Percentiles rank a stretch among this genome's conserved stretches.
phyloP scores from a whole-genome alignment of 2,329 filamentous ascomycete species.

The Didymellaceae sp. region DNA sequence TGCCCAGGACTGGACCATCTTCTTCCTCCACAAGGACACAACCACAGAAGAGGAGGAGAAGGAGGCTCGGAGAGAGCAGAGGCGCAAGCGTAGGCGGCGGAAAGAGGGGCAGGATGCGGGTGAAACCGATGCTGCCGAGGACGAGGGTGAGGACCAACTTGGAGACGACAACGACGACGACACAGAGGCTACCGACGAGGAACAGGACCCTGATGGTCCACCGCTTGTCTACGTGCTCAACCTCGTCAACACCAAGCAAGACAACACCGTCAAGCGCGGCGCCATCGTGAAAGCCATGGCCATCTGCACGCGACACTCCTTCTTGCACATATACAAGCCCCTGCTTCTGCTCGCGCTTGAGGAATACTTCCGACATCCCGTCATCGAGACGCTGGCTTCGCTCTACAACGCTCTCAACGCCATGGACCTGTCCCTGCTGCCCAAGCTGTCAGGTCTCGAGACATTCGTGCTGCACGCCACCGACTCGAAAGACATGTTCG shows the following conservation, averaged over 20 bases:
- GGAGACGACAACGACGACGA: slow-evolving; percentile 59
- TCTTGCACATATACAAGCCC: slow-evolving; percentile 99
- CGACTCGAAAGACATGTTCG: slow-evolving; percentile 93
- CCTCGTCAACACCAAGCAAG: slow-evolving; percentile 96
- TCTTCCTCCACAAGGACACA: slow-evolving; percentile 96
- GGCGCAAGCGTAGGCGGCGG: slow-evolving; percentile 56
- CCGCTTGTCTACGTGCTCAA: slow-evolving; percentile 97
- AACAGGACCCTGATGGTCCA: slow-evolving; percentile 74
- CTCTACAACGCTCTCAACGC: slow-evolving; percentile 92
- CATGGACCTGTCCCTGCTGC: slow-evolving; percentile 96
- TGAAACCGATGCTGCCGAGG: slow-evolving; percentile 42
- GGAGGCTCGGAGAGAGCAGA: slow-evolving; percentile 63
- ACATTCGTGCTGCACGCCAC: slow-evolving; percentile 85
- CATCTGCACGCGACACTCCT: slow-evolving; percentile 96
- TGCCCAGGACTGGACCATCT: slow-evolving; percentile 98
- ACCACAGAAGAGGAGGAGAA: slow-evolving; percentile 77
- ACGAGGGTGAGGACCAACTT: slow-evolving; percentile 45
- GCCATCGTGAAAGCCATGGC: slow-evolving; percentile 98
- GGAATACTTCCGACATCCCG: slow-evolving; percentile 94
- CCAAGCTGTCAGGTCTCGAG: slow-evolving; percentile 81
- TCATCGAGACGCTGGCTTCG: slow-evolving; percentile 83
- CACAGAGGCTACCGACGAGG: slow-evolving; percentile 61
- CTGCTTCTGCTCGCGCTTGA: slow-evolving; percentile 88
- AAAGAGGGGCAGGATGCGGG: slow-evolving; percentile 53
- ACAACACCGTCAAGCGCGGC: slow-evolving; percentile 88